These are phyloP conservation scores for Spencermartinsiella ligniputridi DNA, from an alignment of 1,139 yeast genomes.

Conservation along the genomic window DNA sequence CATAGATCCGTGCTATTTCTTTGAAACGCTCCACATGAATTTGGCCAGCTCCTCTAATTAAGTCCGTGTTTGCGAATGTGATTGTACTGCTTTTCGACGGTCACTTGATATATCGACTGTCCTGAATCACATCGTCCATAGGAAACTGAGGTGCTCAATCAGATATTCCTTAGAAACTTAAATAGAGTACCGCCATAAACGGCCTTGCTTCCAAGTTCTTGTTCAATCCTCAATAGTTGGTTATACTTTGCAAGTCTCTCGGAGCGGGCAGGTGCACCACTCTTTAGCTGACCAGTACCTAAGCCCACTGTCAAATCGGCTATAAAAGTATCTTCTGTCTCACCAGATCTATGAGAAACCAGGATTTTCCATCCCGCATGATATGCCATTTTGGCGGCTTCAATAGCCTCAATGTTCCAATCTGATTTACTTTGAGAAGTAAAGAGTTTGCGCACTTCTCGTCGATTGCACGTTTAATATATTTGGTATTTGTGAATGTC, in stretches of 20 bases:
- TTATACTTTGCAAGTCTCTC: slow-evolving; percentile 95
- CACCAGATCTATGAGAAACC: slow-evolving; percentile 98
- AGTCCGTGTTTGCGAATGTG: too few species aligned
- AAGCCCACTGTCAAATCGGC: slow-evolving; percentile 96
- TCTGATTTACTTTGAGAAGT: slow-evolving; percentile 86
- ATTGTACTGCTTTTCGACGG: too few species aligned
- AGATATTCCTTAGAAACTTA: slow-evolving; percentile 37
- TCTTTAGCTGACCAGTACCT: slow-evolving; percentile 96
- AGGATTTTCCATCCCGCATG: slow-evolving; percentile 89
- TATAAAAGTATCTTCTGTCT: slow-evolving; percentile 96
- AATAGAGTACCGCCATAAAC: slow-evolving; percentile 88
- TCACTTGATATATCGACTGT: too few species aligned
- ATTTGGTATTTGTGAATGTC: slow-evolving; percentile 93
- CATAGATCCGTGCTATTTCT: too few species aligned
- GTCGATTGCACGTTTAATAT: slow-evolving; percentile 91
- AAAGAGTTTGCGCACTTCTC: slow-evolving; percentile 91
- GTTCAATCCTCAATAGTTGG: slow-evolving; percentile 95
- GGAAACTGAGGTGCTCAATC: too few species aligned
- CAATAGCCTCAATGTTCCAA: slow-evolving; percentile 77
- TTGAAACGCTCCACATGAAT: too few species aligned
- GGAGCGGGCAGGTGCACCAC: slow-evolving; percentile 99
- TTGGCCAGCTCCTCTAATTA: too few species aligned
- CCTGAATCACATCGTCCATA: too few species aligned
- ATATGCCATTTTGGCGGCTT: slow-evolving; percentile 81
- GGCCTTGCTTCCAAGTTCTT: slow-evolving; percentile 94